Conservation (phyloP, 441 rosid species). For the Kokia cookei region DNA sequence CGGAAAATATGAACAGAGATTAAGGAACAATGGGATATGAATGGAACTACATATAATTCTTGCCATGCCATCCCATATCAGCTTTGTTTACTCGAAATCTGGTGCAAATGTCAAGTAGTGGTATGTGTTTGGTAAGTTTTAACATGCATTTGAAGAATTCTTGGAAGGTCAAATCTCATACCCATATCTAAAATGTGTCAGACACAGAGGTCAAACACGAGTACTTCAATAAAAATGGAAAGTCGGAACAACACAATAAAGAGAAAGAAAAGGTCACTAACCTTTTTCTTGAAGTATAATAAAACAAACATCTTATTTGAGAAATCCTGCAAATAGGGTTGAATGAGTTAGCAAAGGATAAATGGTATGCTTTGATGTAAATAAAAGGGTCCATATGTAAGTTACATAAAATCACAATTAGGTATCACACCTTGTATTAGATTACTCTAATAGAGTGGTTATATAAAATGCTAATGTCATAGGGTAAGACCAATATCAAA, state of each 20-base stretch:
- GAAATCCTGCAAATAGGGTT: constrained; percentile 49
- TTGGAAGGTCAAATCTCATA: too few relatives aligned
- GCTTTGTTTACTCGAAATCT: not conserved
- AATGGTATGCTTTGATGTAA: not conserved
- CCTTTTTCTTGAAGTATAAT: constrained; percentile 77
- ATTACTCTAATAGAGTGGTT: not conserved
- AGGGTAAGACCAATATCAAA: not conserved
- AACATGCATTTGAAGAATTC: too few relatives aligned
- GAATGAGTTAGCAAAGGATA: constrained; percentile 1
- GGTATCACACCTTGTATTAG: not conserved
- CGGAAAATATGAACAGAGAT: not conserved
- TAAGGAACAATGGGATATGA: not conserved
- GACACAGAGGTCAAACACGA: too few relatives aligned
- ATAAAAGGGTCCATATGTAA: not conserved
- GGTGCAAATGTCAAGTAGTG: too few relatives aligned
- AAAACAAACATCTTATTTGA: constrained; percentile 85
- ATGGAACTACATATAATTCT: not conserved
- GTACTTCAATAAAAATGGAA: too few relatives aligned
- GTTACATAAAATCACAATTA: not conserved
- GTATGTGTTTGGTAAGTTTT: too few relatives aligned
- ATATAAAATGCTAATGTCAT: not conserved
- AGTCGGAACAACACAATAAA: too few relatives aligned
- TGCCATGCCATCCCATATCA: not conserved
- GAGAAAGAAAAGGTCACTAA: constrained; percentile 6
- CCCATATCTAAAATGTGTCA: too few relatives aligned